phyloP scores from a whole-genome alignment of 495 filamentous ascomycete genomes.

The Clavariopsis aquatica region DNA sequence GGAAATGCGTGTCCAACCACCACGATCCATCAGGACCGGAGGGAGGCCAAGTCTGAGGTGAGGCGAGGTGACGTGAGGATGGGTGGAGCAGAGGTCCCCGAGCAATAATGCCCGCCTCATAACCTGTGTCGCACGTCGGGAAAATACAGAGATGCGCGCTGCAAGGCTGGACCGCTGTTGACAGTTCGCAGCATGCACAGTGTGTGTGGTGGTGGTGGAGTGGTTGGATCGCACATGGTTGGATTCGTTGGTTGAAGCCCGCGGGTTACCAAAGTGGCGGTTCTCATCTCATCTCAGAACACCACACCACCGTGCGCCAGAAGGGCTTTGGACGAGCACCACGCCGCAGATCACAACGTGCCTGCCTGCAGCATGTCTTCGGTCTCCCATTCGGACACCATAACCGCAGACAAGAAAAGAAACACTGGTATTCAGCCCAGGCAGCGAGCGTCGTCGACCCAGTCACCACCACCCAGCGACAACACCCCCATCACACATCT shows the following conservation, averaged over 20 bases:
- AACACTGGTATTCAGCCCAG: not conserved
- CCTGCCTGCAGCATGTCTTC: constrained; percentile 20
- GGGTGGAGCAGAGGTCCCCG: not conserved
- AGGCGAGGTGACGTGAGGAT: not conserved
- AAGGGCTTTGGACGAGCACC: too few relatives aligned
- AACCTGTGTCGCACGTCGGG: not conserved
- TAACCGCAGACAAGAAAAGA: not conserved
- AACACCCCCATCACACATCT: constrained; percentile 2
- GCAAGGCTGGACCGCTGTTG: not conserved
- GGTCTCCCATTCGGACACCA: constrained; percentile 1
- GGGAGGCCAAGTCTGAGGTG: not conserved
- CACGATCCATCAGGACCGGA: not conserved
- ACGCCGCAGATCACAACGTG: constrained; percentile 17
- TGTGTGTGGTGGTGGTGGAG: too few relatives aligned
- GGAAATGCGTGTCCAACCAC: constrained; percentile 15
- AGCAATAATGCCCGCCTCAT: not conserved
- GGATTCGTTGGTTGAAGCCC: constrained; percentile 17
- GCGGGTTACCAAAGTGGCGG: constrained; percentile 28
- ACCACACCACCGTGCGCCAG: constrained; percentile 5
- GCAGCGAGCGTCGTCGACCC: too few relatives aligned
- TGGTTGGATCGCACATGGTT: too few relatives aligned
- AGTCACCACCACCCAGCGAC: not conserved
- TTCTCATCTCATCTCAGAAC: not conserved
- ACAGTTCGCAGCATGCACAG: not conserved
- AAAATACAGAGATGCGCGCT: not conserved